A percentile compares a stretch with the other conserved stretches of the same genome.
Conservation (phyloP, 441 rosid genomes). For the Eruca vesicaria region DNA sequence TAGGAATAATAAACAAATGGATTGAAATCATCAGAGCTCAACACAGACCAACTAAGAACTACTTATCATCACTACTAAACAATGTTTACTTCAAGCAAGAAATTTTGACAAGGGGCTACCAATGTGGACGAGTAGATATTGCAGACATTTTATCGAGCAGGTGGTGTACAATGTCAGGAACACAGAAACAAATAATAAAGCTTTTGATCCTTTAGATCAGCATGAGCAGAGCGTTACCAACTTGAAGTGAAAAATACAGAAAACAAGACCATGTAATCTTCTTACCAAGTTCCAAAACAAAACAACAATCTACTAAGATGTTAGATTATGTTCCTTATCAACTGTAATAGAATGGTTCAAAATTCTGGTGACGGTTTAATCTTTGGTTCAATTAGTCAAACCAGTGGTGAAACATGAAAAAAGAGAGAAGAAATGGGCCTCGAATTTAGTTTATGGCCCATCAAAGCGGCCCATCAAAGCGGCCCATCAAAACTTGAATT, state of each 20-base stretch:
- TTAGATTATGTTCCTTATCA: not conserved
- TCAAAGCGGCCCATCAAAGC: too few relatives aligned
- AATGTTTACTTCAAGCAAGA: not conserved
- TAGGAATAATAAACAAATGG: not conserved
- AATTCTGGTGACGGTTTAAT: not conserved
- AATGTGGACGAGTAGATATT: not conserved
- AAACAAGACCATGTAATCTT: not conserved
- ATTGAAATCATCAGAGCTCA: not conserved
- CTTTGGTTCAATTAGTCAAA: not conserved
- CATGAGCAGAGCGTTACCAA: not conserved
- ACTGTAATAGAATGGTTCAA: not conserved
- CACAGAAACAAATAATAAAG: not conserved
- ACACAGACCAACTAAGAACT: too few relatives aligned
- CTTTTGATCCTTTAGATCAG: not conserved
- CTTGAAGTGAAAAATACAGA: not conserved
- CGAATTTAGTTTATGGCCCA: too few relatives aligned
- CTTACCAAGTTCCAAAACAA: not conserved
- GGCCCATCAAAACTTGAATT: too few relatives aligned
- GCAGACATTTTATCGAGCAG: not conserved
- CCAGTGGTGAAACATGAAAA: not conserved
- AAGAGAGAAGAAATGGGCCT: too few relatives aligned
- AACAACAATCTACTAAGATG: not conserved
- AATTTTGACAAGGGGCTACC: not conserved
- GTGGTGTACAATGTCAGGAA: not conserved
- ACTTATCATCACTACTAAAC: not conserved